These are phyloP conservation scores for Phytopythium delawarense DNA, from an alignment of 352 stramenopile genomes.

Conservation along the genomic window DNA sequence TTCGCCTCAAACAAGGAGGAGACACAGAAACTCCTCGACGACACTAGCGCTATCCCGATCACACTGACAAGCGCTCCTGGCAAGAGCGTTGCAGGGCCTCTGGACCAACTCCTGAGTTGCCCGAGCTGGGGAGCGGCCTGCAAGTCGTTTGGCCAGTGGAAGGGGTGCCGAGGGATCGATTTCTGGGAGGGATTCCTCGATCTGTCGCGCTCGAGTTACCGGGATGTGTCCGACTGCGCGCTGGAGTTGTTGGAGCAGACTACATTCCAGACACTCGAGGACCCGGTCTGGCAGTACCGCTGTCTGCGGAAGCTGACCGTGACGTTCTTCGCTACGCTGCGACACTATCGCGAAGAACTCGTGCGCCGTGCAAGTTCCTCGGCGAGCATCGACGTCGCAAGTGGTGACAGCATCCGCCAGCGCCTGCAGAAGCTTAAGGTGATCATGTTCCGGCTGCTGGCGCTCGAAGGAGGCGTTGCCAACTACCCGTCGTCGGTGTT, in stretches of 20 bases:
- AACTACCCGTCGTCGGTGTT: slow-evolving; percentile 67
- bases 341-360: slow-evolving; percentile 39
- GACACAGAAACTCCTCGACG: slow-evolving; percentile 9
- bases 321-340: slow-evolving; percentile 55
- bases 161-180: slow-evolving; percentile 35
- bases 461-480: slow-evolving; percentile 52
- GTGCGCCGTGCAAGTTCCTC: slow-evolving; percentile 19
- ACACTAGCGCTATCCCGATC: slow-evolving; percentile 14
- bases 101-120: slow-evolving; percentile 25
- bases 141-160: slow-evolving; percentile 42
- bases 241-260: slow-evolving; percentile 47
- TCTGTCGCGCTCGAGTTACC: slow-evolving; percentile 35
- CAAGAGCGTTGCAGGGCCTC: slow-evolving; percentile 11
- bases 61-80: slow-evolving; percentile 9
- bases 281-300: slow-evolving; percentile 70
- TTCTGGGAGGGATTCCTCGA: slow-evolving; percentile 69
- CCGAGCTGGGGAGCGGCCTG: slow-evolving; percentile 33
- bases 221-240: slow-evolving; percentile 32
- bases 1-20: slow-evolving; percentile 22
- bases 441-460: slow-evolving; percentile 45
- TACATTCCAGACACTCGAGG: slow-evolving; percentile 64
- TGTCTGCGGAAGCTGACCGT: slow-evolving; percentile 53
- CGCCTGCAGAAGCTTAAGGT: slow-evolving; percentile 44
- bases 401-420: slow-evolving; percentile 5
- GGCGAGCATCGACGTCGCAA: neutral